Conservation (phyloP, 805 yeast species). For the Maudiozyma saulgeensis region DNA sequence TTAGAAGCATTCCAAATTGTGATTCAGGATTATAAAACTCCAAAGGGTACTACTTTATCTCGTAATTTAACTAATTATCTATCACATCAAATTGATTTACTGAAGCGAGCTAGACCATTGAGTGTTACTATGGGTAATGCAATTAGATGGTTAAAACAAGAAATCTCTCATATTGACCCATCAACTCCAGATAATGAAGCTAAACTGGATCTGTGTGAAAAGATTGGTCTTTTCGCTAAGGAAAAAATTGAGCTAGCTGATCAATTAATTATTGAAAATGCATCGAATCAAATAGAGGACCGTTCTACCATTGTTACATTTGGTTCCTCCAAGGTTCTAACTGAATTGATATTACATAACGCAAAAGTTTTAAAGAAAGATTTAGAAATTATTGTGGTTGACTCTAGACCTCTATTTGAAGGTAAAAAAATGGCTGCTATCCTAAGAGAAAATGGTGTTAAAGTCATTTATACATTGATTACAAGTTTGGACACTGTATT, state of each 20-base stretch:
- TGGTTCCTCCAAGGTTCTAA: slow-evolving; percentile 80
- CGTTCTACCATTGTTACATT: slow-evolving; percentile 77
- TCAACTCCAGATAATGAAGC: slow-evolving; percentile 53
- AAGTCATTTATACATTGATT: slow-evolving; percentile 65
- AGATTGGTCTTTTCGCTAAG: slow-evolving; percentile 70
- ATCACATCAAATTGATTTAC: slow-evolving; percentile 84
- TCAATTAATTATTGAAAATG: slow-evolving; percentile 69
- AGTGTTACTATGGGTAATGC: slow-evolving; percentile 96
- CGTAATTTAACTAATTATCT: slow-evolving; percentile 83
- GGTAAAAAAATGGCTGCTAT: slow-evolving; percentile 69
- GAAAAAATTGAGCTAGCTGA: slow-evolving; percentile 83
- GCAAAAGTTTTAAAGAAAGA: slow-evolving; percentile 49
- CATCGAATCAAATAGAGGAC: slow-evolving; percentile 64
- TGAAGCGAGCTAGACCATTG: slow-evolving; percentile 84
- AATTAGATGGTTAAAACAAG: slow-evolving; percentile 93
- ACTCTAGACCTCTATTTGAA: slow-evolving; percentile 89
- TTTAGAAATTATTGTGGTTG: slow-evolving; percentile 79
- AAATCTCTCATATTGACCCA: slow-evolving; percentile 72
- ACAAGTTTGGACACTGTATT: slow-evolving; percentile 72
- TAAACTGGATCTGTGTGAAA: slow-evolving; percentile 49
- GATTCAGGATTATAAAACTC: slow-evolving; percentile 73
- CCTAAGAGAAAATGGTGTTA: slow-evolving; percentile 54
- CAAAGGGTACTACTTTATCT: slow-evolving; percentile 72
- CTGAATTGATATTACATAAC: slow-evolving; percentile 62
- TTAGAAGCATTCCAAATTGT: slow-evolving; percentile 74